Conservation (phyloP, 2,329 filamentous ascomycete species). For the Nigrospora sphaerica region DNA sequence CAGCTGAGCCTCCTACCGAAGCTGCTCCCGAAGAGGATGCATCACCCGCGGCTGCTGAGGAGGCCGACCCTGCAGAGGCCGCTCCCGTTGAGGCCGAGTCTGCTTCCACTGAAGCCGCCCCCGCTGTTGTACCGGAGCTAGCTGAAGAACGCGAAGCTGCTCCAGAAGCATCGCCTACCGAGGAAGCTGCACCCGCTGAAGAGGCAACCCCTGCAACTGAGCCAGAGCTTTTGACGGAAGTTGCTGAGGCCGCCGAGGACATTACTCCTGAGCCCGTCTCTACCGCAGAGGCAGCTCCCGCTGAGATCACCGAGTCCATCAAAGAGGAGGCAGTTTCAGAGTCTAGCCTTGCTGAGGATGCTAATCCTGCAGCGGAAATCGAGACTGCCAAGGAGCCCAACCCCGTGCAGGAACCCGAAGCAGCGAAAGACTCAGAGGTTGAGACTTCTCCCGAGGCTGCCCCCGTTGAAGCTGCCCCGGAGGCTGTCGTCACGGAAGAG, state of each 20-base stretch:
- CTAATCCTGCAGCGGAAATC: conserved; percentile 2
- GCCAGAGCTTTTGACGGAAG: neutral
- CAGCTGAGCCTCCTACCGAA: conserved; percentile 1
- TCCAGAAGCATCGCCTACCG: conserved; percentile 6
- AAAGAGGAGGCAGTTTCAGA: neutral
- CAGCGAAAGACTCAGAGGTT: too few species aligned
- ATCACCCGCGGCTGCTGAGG: neutral
- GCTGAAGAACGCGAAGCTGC: neutral
- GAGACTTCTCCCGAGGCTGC: neutral
- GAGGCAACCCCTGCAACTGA: conserved; percentile 1
- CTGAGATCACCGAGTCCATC: too few species aligned
- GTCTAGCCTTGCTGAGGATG: neutral
- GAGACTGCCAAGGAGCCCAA: conserved; percentile 3
- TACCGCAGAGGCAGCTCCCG: too few species aligned
- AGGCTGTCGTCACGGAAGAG: neutral
- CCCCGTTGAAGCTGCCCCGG: conserved; percentile 1
- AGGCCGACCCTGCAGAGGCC: conserved; percentile 1
- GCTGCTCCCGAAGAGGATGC: neutral
- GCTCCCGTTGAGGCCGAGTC: too few species aligned
- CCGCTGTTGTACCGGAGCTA: too few species aligned
- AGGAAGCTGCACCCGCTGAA: conserved; percentile 3
- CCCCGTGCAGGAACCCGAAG: too few species aligned
- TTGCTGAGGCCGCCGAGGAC: neutral
- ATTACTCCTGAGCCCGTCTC: too few species aligned
- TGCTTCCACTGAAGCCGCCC: too few species aligned